Evolutionary conservation across 1,284 basidiomycete genomes (phyloP).

Genomic region (Apiotrichum gracile): DNA sequence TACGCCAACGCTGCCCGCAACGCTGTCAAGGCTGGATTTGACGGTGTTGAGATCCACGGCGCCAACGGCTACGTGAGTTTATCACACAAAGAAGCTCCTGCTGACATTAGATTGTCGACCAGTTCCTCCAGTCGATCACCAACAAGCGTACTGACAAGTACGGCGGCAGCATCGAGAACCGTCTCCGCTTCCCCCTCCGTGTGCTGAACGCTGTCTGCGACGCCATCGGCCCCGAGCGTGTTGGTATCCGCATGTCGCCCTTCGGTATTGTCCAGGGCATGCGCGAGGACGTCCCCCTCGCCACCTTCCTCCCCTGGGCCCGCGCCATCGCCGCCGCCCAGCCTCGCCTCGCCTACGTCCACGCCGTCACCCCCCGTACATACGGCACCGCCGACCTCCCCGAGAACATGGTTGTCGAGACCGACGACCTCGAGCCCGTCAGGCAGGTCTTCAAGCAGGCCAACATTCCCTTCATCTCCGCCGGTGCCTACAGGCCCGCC

Average conservation of each 20-base stretch:
- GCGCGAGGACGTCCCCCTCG: constrained; percentile 49
- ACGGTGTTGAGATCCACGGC: constrained; percentile 56
- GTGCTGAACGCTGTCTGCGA: constrained; percentile 51
- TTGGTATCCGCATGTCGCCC: constrained; percentile 56
- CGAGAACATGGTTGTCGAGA: not conserved
- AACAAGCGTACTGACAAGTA: constrained; percentile 60
- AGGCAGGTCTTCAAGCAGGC: constrained; percentile 19
- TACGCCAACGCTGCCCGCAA: constrained; percentile 53
- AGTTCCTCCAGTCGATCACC: constrained; percentile 54
- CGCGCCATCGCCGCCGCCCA: constrained; percentile 43
- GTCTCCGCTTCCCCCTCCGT: constrained; percentile 54
- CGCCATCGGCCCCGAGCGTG: constrained; percentile 53
- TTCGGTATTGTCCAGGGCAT: constrained; percentile 51
- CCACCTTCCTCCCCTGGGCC: constrained; percentile 35
- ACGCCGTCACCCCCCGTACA: constrained; percentile 47
- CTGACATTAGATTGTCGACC: constrained; percentile 43
- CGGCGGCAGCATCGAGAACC: constrained; percentile 57
- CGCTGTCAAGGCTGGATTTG: constrained; percentile 59
- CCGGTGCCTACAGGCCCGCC: constrained; percentile 50
- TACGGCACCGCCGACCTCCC: constrained; percentile 19
- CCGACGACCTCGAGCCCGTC: constrained; percentile 23
- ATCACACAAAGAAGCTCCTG: not conserved
- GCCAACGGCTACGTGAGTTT: constrained; percentile 25
- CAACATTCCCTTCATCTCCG: constrained; percentile 48
- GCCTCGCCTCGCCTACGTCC: constrained; percentile 57